A percentile compares a stretch with the other conserved stretches of the same genome.
These are phyloP conservation scores for Crepidotus sp. DNA, from an alignment of 1,284 basidiomycete genomes.

Conservation along the genomic window DNA sequence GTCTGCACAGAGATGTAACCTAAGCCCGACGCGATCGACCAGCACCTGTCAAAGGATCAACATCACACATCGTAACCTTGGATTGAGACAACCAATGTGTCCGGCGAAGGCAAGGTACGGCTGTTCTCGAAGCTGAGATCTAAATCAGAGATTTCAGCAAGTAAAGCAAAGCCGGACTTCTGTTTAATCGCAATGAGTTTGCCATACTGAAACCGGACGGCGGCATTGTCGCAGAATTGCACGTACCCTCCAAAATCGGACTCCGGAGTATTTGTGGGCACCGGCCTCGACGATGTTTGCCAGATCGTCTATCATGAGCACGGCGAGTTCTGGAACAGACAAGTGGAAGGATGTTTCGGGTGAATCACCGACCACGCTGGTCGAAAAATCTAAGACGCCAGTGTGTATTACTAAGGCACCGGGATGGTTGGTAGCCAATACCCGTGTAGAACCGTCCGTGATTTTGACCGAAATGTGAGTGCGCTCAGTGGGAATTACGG, in stretches of 20 bases:
- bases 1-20: slow-evolving; percentile 62
- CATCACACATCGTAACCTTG: background rate
- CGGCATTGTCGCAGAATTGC: background rate
- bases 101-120: slow-evolving; percentile 23
- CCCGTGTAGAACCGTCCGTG: slow-evolving; percentile 61
- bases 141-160: slow-evolving; percentile 51
- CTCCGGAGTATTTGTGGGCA: slow-evolving; percentile 25
- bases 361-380: slow-evolving; percentile 63
- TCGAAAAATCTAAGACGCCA: slow-evolving; percentile 57
- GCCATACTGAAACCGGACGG: slow-evolving; percentile 1
- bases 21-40: slow-evolving; percentile 39
- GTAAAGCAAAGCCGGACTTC: slow-evolving; percentile 52
- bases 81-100: slow-evolving; percentile 30
- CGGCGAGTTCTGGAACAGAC: slow-evolving; percentile 36
- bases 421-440: slow-evolving; percentile 48
- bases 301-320: slow-evolving; percentile 62
- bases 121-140: slow-evolving; percentile 33
- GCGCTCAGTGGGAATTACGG: slow-evolving; percentile 85
- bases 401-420: slow-evolving; percentile 63
- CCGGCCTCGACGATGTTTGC: slow-evolving; percentile 25
- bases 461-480: slow-evolving; percentile 63
- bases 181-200: slow-evolving; percentile 26
- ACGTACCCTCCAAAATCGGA: slow-evolving; percentile 65
- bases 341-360: slow-evolving; percentile 47
- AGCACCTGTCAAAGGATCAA: slow-evolving; percentile 31